Base-by-base conservation (phyloP, 257 asterid genomes). In the Fraxinus excelsior region DNA sequence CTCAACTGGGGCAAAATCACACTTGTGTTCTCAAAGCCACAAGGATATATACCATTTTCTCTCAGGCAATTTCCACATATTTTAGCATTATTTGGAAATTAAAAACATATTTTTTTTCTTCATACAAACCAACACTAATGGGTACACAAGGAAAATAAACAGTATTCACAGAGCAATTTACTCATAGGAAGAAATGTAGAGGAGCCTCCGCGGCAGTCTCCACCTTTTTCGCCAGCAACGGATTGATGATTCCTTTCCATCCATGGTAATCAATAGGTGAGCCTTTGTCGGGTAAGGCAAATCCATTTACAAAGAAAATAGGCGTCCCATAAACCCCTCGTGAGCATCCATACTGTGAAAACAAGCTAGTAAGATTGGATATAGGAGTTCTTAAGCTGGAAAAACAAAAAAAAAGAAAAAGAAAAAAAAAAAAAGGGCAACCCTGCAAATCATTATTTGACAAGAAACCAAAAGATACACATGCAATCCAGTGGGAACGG, bases 251-350 rank as follows among this genome's bases (percentile, higher is more conserved):
- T 25, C 77, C 3, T 80, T 79, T 87, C 98, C 99, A 96, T 71
- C 79, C 88, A 23, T 74, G 29, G 56, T 81, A 85, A 78, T 80
- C 76, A 0, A 89, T 25, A n/a, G 97, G 73, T 12, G 96, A 88
- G 13, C 93, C 99, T 0, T 90, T 88, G n/a, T 91, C 90, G 0
- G 97, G 90, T 80, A 93, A 84, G 0, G 95, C 96, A 74, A 93
- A 90, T 32, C 99, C 99, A 23, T 96, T 96, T 13, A 93, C 91
- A 18, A 93, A 96, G 91, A 96, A 96, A 83, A 31, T 84, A 0
- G 99, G 99, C 0, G 99, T 88, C 18, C 97, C 98, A 10, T 90
- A 93, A 29, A 96, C 98, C 29, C 97, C 98, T 58, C 89, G 85
- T 60, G 89, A 21, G 86, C 99, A 85, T 51, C 98, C 98, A 81